These are phyloP conservation scores for Bothriochloa decipiens DNA, from an alignment of 176 grass and related monocot species.

Conservation along the genomic window DNA sequence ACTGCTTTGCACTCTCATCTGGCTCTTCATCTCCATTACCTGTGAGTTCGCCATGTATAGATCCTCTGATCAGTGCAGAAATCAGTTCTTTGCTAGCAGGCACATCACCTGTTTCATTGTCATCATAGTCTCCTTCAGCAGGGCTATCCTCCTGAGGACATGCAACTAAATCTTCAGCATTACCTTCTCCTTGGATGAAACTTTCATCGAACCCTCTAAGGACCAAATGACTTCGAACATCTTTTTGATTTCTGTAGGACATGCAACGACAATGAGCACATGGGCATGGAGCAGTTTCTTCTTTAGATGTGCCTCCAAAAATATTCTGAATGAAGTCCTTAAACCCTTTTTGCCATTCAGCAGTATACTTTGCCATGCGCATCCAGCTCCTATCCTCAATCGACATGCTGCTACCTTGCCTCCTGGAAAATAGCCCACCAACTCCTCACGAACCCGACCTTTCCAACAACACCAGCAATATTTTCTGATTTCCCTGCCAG, in stretches of 20 bases:
- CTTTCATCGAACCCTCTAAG: not conserved
- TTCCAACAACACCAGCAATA: too few relatives aligned
- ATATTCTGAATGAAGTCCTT: not conserved
- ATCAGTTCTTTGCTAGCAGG: not conserved
- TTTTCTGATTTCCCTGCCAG: too few relatives aligned
- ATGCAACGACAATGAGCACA: not conserved
- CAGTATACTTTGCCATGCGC: not conserved
- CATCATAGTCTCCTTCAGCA: not conserved
- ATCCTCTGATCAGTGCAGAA: too few relatives aligned
- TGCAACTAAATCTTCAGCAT: not conserved
- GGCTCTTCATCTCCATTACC: too few relatives aligned
- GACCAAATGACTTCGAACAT: not conserved
- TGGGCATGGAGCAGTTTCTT: not conserved
- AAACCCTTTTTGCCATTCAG: not conserved
- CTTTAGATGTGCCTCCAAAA: not conserved
- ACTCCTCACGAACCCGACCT: too few relatives aligned
- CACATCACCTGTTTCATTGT: too few relatives aligned
- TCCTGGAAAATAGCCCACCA: not conserved
- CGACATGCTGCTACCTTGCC: conserved; percentile 50
- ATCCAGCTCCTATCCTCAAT: not conserved
- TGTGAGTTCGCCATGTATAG: too few relatives aligned
- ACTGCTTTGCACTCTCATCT: too few relatives aligned
- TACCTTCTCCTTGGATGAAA: not conserved
- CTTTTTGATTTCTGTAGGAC: not conserved
- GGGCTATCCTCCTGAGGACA: not conserved